Base-by-base conservation (phyloP, 1,284 basidiomycete species). In the Chalciporus sp. region DNA sequence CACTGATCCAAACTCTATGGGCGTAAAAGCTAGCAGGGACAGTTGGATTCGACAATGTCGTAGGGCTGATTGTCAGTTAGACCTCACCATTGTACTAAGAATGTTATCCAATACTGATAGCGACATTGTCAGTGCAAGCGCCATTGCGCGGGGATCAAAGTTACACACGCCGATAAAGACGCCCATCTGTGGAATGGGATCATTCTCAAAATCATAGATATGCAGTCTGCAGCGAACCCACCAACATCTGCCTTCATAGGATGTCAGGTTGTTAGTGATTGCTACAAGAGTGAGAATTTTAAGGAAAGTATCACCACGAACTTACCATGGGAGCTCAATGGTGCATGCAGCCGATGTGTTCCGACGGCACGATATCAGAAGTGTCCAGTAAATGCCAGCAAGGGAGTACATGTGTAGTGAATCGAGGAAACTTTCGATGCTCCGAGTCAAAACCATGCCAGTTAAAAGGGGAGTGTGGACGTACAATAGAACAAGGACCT, bases 1-100 rank as follows among this genome's bases (percentile, higher is more conserved):
- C 39, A 57, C 55, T 57, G 44, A 57, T 57, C 55, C 55, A 57
- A 9, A 57, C 55, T 20, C 55, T 49, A 11, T 57, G 53, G n/a
- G 53, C 53, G 27, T 57, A 57, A 29, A 57, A 57, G 40, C 55
- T 57, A 23, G 42, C 10, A 48, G 41, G 4, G 7, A 20, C 29
- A 20, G 29, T 31, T 31, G 20, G 7, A 12, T 3, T 20, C 10
- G 27, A 14, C 17, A 17, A 33, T 20, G 7, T 8, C 10, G 11
- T 12, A 29, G 7, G 23, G 9, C 16, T n/a, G 8, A 17, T 2
- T 17, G 14, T 35, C 16, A n/a, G 23, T 10, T 12, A 31, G 12
- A 31, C 10, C 42, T 10, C 19, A 44, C 42, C 19, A 9, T 28
- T 44, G 42, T 2, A 44, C 42, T 10, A 44, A 7, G 42, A 44